Percentiles rank a stretch among this genome's conserved stretches.
phyloP scores from a whole-genome alignment of 2,329 filamentous ascomycete genomes.

The Rasamsonia emersonii region DNA sequence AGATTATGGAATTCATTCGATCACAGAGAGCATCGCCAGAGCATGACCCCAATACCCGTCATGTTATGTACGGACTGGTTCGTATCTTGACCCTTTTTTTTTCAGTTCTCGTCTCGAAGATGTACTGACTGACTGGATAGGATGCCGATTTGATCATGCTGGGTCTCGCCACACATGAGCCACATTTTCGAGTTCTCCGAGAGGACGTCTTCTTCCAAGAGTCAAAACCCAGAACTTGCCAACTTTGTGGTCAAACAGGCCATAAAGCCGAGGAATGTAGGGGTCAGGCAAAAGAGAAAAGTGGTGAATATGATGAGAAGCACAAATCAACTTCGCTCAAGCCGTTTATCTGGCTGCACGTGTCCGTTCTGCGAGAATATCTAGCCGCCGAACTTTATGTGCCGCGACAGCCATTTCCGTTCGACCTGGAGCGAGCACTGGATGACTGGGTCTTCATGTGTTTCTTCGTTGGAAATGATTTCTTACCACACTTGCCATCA shows the following conservation, averaged over 20 bases:
- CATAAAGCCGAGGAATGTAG: conserved; percentile 82
- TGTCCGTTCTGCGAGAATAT: conserved; percentile 85
- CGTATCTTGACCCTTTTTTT: conserved; percentile 9
- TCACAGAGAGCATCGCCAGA: conserved; percentile 85
- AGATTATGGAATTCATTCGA: conserved; percentile 97
- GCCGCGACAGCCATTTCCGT: conserved; percentile 72
- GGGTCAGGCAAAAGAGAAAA: conserved; percentile 68
- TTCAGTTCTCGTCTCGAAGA: background rate
- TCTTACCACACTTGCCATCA: conserved; percentile 92
- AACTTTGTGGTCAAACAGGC: conserved; percentile 82
- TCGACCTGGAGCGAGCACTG: conserved; percentile 86
- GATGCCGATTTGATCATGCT: conserved; percentile 99
- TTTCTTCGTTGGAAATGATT: conserved; percentile 98
- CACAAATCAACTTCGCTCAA: conserved; percentile 62
- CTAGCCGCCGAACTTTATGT: conserved; percentile 82
- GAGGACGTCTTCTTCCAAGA: conserved; percentile 96
- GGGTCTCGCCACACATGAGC: conserved; percentile 91
- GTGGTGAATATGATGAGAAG: conserved; percentile 74
- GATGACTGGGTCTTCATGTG: conserved; percentile 99
- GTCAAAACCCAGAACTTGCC: conserved; percentile 71
- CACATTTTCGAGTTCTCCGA: conserved; percentile 88
- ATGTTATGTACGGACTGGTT: conserved; percentile 88
- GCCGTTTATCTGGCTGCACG: conserved; percentile 97
- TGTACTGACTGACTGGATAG: conserved; percentile 20
- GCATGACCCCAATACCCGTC: conserved; percentile 91